Conservation (phyloP, 805 yeast species). For the Grigorovia humatica region DNA sequence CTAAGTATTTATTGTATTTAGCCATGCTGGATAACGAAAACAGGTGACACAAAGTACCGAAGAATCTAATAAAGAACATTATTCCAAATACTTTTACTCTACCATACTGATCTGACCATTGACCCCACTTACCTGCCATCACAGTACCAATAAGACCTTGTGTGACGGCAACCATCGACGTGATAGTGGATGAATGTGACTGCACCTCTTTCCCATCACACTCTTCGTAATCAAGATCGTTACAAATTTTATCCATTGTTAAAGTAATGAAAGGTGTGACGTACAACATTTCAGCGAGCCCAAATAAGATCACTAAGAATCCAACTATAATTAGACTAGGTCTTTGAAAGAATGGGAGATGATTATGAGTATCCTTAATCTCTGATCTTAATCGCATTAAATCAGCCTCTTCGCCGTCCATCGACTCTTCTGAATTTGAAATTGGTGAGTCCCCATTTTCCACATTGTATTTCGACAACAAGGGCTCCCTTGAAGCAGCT, state of each 20-base stretch:
- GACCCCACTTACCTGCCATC: constrained; percentile 54
- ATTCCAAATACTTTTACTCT: constrained; percentile 40
- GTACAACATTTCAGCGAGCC: constrained; percentile 33
- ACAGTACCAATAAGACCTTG: constrained; percentile 38
- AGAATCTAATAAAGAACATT: constrained; percentile 18
- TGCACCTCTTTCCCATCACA: constrained; percentile 37
- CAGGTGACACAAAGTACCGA: constrained; percentile 14
- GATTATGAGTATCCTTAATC: constrained; percentile 34
- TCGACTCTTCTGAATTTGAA: not conserved
- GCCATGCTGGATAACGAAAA: constrained; percentile 27
- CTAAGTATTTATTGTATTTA: constrained; percentile 30
- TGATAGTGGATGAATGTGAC: constrained; percentile 37
- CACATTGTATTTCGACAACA: not conserved
- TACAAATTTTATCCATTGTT: constrained; percentile 34
- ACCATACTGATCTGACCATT: constrained; percentile 54
- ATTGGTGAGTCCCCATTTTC: not conserved
- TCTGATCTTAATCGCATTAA: constrained; percentile 37
- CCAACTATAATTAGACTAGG: constrained; percentile 49
- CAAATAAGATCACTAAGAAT: constrained; percentile 31
- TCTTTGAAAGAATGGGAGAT: constrained; percentile 28
- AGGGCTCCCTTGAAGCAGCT: not conserved
- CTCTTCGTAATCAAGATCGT: constrained; percentile 18
- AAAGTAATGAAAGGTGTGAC: constrained; percentile 32
- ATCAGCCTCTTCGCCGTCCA: constrained; percentile 8
- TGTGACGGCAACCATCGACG: constrained; percentile 34